Base-by-base conservation (phyloP, 208 protist genomes). In the Herpetomonas tarakana region DNA sequence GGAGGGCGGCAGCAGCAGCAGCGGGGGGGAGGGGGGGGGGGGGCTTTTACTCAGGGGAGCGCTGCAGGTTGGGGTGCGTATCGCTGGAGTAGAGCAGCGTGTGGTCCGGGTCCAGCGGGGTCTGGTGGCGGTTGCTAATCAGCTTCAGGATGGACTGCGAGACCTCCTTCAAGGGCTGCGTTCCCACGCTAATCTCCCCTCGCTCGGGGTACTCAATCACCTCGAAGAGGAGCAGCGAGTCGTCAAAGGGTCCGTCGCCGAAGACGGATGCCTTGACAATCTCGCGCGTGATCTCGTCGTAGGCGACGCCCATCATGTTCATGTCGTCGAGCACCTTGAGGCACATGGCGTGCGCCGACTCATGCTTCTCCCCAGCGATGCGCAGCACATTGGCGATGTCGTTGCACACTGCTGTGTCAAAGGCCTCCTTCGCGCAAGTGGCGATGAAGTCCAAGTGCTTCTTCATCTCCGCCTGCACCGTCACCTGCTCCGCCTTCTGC, bases 181-280 rank as follows among this genome's bases (percentile, higher is more conserved):
- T 58, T 35, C 70, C 68, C 2, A 96, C 55, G 58, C 68, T 83
- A n/a, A 96, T 69, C 66, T 93, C 91, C 1, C 91, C 91, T 31
- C 88, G 82, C 76, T 96, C 91, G 35, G 91, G 91, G 72, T 83
- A 86, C 81, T 96, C 91, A 49, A 94, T 81, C 47, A 92, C 51
- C 24, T 85, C 74, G 35, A 96, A 96, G 25, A 96, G 73, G 18
- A 96, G 76, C 19, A 84, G 69, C 2, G 88, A 94, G 76, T 92
- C 76, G 47, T 96, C 91, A 35, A 91, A 74, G 25, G 88, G 77
- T 16, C 85, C 86, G 65, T 94, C 91, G 62, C 81, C 79, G 60
- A 96, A 94, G 38, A 75, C 51, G 56, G 70, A 65, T 16, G 75
- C 77, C 54, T 86, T 78, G 49, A 94, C 53, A 38, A 96, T 66